Conservation (phyloP, 2,329 filamentous ascomycete genomes). For the Cyclaneusma minus region DNA sequence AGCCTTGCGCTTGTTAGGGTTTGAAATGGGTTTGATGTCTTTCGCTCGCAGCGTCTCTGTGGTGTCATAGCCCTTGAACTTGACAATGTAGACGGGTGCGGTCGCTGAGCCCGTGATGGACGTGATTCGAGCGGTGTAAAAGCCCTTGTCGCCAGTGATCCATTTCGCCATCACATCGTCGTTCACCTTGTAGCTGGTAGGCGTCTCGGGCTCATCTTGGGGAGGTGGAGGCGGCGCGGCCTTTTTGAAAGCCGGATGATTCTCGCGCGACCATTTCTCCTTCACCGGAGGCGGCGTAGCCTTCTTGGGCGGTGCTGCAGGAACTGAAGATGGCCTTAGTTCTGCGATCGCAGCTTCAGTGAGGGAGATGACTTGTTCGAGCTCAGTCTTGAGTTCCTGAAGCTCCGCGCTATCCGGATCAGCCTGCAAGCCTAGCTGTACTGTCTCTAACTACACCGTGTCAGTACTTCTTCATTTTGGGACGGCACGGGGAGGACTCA, state of each 20-base stretch:
- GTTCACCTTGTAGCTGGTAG: constrained; percentile 63
- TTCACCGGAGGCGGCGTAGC: constrained; percentile 36
- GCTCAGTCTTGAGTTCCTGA: constrained; percentile 60
- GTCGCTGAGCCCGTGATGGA: constrained; percentile 86
- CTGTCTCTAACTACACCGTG: constrained; percentile 52
- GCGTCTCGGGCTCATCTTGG: constrained; percentile 33
- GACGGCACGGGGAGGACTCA: constrained; percentile 15
- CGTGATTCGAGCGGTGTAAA: constrained; percentile 85
- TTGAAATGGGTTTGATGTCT: constrained; percentile 68
- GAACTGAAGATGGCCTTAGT: constrained; percentile 42
- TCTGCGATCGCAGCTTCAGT: constrained; percentile 71
- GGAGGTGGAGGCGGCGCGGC: constrained; percentile 27
- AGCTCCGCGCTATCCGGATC: constrained; percentile 71
- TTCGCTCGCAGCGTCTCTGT: constrained; percentile 69
- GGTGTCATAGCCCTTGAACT: constrained; percentile 81
- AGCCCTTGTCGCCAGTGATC: constrained; percentile 74
- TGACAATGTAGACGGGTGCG: constrained; percentile 84
- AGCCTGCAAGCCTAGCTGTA: constrained; percentile 59
- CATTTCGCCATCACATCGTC: constrained; percentile 85
- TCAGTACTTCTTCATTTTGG: neutral
- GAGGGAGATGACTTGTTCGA: constrained; percentile 66
- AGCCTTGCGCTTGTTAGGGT: constrained; percentile 68
- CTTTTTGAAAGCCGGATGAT: constrained; percentile 63
- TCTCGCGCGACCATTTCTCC: constrained; percentile 67
- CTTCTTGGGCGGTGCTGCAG: constrained; percentile 21